These are phyloP conservation scores for Helicostylum pulchrum DNA, from an alignment of 192 early-diverging fungal genomes.

Conservation along the genomic window DNA sequence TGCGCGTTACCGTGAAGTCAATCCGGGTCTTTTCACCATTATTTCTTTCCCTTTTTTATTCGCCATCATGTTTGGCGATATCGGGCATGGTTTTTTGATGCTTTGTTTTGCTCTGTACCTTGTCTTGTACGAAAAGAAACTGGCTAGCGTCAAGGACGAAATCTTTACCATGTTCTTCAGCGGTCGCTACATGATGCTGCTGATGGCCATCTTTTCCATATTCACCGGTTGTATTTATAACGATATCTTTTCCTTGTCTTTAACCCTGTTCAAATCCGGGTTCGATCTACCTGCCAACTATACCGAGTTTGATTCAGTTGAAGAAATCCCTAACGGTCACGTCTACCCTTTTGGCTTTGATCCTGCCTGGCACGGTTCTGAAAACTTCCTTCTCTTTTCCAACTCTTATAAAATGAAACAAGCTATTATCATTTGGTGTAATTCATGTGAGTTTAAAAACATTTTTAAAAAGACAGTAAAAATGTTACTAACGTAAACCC, in stretches of 20 bases:
- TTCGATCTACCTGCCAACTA: slow-evolving; percentile 72
- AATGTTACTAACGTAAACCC: no score
- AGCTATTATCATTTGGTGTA: slow-evolving; percentile 93
- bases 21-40: slow-evolving; percentile 94
- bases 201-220: slow-evolving; percentile 97
- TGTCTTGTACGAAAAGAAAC: slow-evolving; percentile 74
- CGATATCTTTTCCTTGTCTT: slow-evolving; percentile 88
- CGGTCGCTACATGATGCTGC: slow-evolving; percentile 95
- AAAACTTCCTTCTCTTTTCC: slow-evolving; percentile 91
- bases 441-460: slow-evolving; percentile 43
- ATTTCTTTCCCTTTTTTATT: slow-evolving; percentile 99
- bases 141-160: slow-evolving; percentile 73
- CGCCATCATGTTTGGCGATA: slow-evolving; percentile 99
- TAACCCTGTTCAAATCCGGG: slow-evolving; percentile 74
- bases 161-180: slow-evolving; percentile 87
- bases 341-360: slow-evolving; percentile 86
- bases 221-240: slow-evolving; percentile 98
- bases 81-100: slow-evolving; percentile 93
- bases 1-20: slow-evolving; percentile 94
- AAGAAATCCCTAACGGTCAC: slow-evolving; percentile 58
- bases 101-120: slow-evolving; percentile 72
- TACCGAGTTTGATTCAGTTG: slow-evolving; percentile 50
- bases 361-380: slow-evolving; percentile 89
- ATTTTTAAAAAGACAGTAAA: not conserved
- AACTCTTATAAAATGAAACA: slow-evolving; percentile 99